These are phyloP conservation scores for Colletotrichum sansevieriae DNA, from an alignment of 2,329 filamentous ascomycete species.

Conservation along the genomic window DNA sequence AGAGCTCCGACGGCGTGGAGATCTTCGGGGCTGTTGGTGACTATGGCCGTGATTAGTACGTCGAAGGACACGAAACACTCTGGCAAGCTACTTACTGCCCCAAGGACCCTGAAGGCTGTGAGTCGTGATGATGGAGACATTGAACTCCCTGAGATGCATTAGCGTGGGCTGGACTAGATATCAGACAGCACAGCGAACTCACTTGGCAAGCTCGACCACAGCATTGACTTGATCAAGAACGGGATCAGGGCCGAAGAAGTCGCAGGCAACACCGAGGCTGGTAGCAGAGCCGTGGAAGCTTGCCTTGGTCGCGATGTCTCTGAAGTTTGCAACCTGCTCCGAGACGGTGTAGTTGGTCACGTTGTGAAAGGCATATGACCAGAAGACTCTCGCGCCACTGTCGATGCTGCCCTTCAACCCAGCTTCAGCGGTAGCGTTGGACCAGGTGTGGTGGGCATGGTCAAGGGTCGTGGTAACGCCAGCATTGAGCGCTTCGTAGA, in stretches of 20 bases:
- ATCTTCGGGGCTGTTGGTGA: slow-evolving; percentile 55
- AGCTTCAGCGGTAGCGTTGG: slow-evolving; percentile 55
- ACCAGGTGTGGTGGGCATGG: slow-evolving; percentile 65
- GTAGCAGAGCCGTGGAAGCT: slow-evolving; percentile 48
- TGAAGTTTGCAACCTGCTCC: slow-evolving; percentile 55
- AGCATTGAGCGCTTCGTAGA: slow-evolving; percentile 64
- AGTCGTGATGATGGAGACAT: slow-evolving; percentile 61
- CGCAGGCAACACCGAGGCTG: slow-evolving; percentile 58
- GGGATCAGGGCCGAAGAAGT: slow-evolving; percentile 50
- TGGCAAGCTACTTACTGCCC: slow-evolving; percentile 47
- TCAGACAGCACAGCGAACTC: slow-evolving; percentile 22
- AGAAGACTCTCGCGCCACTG: slow-evolving; percentile 63
- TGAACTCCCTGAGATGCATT: slow-evolving; percentile 47
- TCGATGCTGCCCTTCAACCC: slow-evolving; percentile 61
- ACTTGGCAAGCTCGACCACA: slow-evolving; percentile 52
- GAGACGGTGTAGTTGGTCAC: slow-evolving; percentile 49
- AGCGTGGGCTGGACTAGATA: not conserved
- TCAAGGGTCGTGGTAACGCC: slow-evolving; percentile 67
- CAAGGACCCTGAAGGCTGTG: slow-evolving; percentile 58
- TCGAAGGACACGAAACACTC: not conserved
- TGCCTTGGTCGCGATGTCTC: slow-evolving; percentile 50
- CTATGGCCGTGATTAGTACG: not conserved
- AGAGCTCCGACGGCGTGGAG: slow-evolving; percentile 54
- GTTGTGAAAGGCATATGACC: slow-evolving; percentile 58
- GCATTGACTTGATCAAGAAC: slow-evolving; percentile 47